Evolutionary conservation across 129 eudicot genomes (phyloP).

Genomic region (Ambrosia artemisiifolia): DNA sequence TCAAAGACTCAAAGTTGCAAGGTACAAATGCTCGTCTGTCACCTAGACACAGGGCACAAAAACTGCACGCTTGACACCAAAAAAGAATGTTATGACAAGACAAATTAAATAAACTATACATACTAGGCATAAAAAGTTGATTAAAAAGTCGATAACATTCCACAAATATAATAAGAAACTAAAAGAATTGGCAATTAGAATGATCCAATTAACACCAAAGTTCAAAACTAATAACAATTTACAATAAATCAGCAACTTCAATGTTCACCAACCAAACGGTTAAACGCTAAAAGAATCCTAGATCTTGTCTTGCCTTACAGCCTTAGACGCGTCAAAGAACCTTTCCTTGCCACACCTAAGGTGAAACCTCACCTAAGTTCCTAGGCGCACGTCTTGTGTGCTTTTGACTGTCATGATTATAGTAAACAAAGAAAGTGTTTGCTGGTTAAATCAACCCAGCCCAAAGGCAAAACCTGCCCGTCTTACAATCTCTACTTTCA

Average conservation of each 20-base stretch:
- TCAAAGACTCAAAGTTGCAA: not conserved
- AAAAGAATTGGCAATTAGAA: not conserved
- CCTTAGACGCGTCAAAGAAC: not conserved
- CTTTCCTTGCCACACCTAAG: not conserved
- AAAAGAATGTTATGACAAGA: not conserved
- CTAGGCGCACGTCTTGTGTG: not conserved
- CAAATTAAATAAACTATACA: not conserved
- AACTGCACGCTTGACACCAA: not conserved
- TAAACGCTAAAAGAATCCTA: not conserved
- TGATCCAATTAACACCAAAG: not conserved
- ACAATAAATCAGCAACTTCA: not conserved
- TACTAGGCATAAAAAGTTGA: not conserved
- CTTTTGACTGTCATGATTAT: no score
- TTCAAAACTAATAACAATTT: not conserved
- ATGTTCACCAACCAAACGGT: not conserved
- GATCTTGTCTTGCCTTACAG: not conserved
- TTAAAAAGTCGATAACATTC: not conserved
- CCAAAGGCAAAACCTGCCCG: not conserved
- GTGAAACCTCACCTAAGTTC: not conserved
- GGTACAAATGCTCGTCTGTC: no score
- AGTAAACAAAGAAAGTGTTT: no score
- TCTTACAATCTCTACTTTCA: not conserved
- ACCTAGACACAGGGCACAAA: not conserved
- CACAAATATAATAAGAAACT: not conserved
- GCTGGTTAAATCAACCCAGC: not conserved